Base-by-base conservation (phyloP, 345 rosid genomes). In the rapeseed (Brassica napus) region DNA sequence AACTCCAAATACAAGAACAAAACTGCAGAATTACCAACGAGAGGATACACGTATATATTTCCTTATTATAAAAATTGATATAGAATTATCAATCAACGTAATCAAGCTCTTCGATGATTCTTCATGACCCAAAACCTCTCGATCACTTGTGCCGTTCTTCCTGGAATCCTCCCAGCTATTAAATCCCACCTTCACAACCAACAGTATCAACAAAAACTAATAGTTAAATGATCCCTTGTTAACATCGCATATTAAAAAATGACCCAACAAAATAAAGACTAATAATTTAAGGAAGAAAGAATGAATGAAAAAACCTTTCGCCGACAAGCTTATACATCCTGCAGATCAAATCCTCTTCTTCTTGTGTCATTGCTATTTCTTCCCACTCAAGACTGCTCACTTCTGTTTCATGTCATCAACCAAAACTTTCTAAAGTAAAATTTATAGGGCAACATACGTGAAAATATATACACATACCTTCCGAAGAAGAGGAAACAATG, bases 141-240 rank as follows among this genome's bases (percentile, higher is more conserved):
- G 3, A 89, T 77, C 64, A 86, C 91, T 81, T 86, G 87, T 14
- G 89, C 88, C 44, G 88, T 86, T 83, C 94, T 88, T 67, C 91
- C 94, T 24, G 91, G 94, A 77, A 89, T 83, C 86, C 94, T 88
- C 73, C 94, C 94, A 54, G 59, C 59, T 54, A 54, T 54, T 54
- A 54, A 54, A 16, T 84, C 79, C 94, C 91, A 89, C 84, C 94
- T 88, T 74, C 65, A 54, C 10, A 60, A 10, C 6, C 39, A 16
- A n/a, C 55, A 49, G 4, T 6, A 47, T 3, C 7, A 44, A 5
- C 9, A 24, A 59, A 4, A 60, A 26, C 1, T 11, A 11, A 72
- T 30, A 4, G 26, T 67, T 23, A 12, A n/a, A 14, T 7, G 37
- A 34, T 58, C 6, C 16, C 47, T 8, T 39, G 2, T 15, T 30